Base-by-base conservation (phyloP, 495 filamentous ascomycete species). In the Penicillium egyptiacum region DNA sequence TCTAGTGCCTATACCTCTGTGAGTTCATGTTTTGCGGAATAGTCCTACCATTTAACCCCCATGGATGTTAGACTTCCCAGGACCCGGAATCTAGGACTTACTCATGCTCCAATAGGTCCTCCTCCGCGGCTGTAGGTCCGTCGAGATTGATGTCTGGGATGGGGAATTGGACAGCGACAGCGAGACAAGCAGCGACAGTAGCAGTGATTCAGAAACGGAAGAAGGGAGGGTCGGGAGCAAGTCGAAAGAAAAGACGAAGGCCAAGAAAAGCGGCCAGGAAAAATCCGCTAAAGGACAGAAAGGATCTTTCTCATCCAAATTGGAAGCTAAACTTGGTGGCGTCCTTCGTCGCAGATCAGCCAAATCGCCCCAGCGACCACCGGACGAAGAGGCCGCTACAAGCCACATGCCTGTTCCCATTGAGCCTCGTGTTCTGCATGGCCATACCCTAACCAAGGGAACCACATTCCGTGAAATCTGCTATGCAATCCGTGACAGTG, bases 71-170 rank as follows among this genome's bases (percentile, higher is more conserved):
- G 9, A 10, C 2, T 16, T n/a, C 9, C 16, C 20, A 14, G 14
- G 9, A 12, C 5, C n/a, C n/a, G 19, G 3, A 17, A 4, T 16
- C 14, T 1, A 17, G 1, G 30, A 16, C 23, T 51, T 37, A 55
- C 26, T 25, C 9, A 53, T 53, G 3, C 12, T 11, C 19, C 50
- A 30, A 37, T 60, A 88, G 83, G 83, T 83, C 16, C 82, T 97
- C 33, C 72, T 86, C 10, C 81, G 86, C 22, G 91, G 93, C n/a
- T 94, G 93, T 59, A 85, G 93, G 17, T 96, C 91, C 57, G 89
- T 97, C 50, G 93, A 97, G 74, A 91, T 98, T 57, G 93, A 98
- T 63, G 91, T 96, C 8, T 96, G 92, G 90, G 89, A 98, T 67
- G 93, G 92, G 12, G 84, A 91, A 40, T 54, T 68, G 6, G 70